Percentiles rank a stretch among this genome's conserved stretches.
Evolutionary conservation across 257 asterid genomes (phyloP).

Genomic region (Paulownia fortunei): DNA sequence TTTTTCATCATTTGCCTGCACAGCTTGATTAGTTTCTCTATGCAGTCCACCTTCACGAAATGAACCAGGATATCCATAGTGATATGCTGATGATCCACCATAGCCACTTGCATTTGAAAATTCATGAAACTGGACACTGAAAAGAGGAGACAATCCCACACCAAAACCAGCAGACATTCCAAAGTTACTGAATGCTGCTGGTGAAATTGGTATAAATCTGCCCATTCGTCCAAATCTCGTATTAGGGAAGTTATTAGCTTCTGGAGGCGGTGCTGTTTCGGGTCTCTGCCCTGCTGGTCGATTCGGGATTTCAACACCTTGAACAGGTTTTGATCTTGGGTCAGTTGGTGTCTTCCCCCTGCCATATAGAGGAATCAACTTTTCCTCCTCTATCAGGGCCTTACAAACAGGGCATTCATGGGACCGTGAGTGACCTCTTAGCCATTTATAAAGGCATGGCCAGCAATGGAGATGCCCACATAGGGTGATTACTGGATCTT

Average conservation of each 20-base stretch:
- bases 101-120: slow-evolving; percentile 19
- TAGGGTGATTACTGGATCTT: slow-evolving; percentile 48
- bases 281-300: slow-evolving; percentile 41
- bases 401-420: slow-evolving; percentile 50
- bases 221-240: not conserved
- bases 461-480: slow-evolving; percentile 61
- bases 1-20: slow-evolving; percentile 31
- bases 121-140: slow-evolving; percentile 42
- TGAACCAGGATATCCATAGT: slow-evolving; percentile 33
- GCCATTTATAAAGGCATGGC: slow-evolving; percentile 52
- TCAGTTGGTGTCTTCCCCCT: slow-evolving; percentile 29
- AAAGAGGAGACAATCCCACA: slow-evolving; percentile 41
- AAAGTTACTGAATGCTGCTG: slow-evolving; percentile 40
- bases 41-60: slow-evolving; percentile 1
- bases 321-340: slow-evolving; percentile 15
- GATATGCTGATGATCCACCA: slow-evolving; percentile 31
- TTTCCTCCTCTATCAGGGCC: slow-evolving; percentile 36
- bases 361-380: slow-evolving; percentile 41
- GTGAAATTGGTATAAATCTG: slow-evolving; percentile 35
- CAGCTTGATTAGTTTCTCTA: slow-evolving; percentile 20
- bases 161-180: slow-evolving; percentile 47
- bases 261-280: slow-evolving; percentile 24
- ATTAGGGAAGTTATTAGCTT: not conserved
- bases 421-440: slow-evolving; percentile 26
- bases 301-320: slow-evolving; percentile 19